Percentiles rank a stretch among this genome's conserved stretches.
phyloP scores from a whole-genome alignment of 106 monocot species.

The Dendrobium huoshanense region DNA sequence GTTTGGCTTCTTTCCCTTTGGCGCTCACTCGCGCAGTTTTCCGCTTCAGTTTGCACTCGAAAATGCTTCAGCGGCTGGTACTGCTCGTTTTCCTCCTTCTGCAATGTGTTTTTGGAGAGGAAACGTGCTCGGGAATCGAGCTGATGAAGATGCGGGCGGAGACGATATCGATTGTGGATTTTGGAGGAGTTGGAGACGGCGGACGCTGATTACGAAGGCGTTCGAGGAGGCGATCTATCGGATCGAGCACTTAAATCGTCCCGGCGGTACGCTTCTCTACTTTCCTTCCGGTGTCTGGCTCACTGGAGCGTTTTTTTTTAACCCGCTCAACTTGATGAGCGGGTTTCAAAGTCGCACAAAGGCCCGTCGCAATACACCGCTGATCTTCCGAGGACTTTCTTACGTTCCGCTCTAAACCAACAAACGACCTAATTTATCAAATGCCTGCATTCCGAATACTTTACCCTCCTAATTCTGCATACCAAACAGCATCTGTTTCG shows the following conservation, averaged over 20 bases:
- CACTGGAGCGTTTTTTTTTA: conserved; percentile 50
- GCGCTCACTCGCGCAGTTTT: neutral
- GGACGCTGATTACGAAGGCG: conserved; percentile 39
- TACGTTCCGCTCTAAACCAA: too few relatives aligned
- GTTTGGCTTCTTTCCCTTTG: neutral
- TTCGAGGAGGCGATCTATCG: conserved; percentile 47
- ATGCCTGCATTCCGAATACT: too few relatives aligned
- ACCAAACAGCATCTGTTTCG: neutral
- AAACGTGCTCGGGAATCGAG: conserved; percentile 42
- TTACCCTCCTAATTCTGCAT: too few relatives aligned
- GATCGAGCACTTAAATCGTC: conserved; percentile 40
- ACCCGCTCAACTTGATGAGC: conserved; percentile 19
- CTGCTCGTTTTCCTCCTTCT: neutral
- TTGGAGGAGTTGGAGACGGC: conserved; percentile 63
- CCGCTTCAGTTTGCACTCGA: neutral
- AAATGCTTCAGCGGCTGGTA: too few relatives aligned
- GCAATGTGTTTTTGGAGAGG: neutral
- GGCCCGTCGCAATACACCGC: too few relatives aligned
- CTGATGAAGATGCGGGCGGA: conserved; percentile 39
- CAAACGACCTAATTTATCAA: too few relatives aligned
- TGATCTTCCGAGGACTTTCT: too few relatives aligned
- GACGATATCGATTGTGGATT: conserved; percentile 41
- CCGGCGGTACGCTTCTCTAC: conserved; percentile 45
- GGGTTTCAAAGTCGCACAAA: too few relatives aligned
- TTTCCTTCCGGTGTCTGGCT: conserved; percentile 51